Base-by-base conservation (phyloP, 2,329 filamentous ascomycete genomes). In the Hirsutella minnesotensis region DNA sequence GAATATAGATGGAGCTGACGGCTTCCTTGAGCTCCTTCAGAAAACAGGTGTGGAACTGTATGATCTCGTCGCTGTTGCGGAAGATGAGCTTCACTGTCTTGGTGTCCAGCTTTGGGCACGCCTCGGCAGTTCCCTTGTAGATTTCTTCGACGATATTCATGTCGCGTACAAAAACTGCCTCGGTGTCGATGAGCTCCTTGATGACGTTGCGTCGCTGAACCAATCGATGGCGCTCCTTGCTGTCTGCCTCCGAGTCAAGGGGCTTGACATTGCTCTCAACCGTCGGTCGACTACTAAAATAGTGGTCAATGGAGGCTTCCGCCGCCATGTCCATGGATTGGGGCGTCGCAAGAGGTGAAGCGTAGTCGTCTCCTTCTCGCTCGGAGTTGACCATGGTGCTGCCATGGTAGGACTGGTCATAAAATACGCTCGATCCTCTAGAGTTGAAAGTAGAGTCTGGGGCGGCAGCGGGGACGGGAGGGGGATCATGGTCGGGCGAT, bases 61-160 rank as follows among this genome's bases (percentile, higher is more conserved):
- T 86, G 44, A 98, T 81, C 53, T 95, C 84, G 53, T 92, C 85
- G 4, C 85, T 89, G 56, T 98, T 98, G 48, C 87, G 83, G 61
- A 98, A 98, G 15, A 98, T 78, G 12, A 85, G 73, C 57, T 89
- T 94, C 53, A 94, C 81, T 48, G 94, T 94, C 49, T 90, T 85
- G 35, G 77, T 68, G 36, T 84, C 86, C 22, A 95, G 75, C 49
- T 87, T 79, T 9, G 86, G 79, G 44, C 85, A 88, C 10, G 84
- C 83, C 51, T 84, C 80, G 1, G 87, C 86, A 1, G 92, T 96
- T 36, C 86, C 88, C 62, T 94, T 94, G 70, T 96, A 98, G 43
- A 98, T 96, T 56, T 96, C 89, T 56, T 94, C 87, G 3, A 95
- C 83, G 42, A 98, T 90, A 59, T 89, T 95, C 86, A 98, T 90